phyloP scores from a whole-genome alignment of 1,284 basidiomycete species.

The Calocybe gambosa region DNA sequence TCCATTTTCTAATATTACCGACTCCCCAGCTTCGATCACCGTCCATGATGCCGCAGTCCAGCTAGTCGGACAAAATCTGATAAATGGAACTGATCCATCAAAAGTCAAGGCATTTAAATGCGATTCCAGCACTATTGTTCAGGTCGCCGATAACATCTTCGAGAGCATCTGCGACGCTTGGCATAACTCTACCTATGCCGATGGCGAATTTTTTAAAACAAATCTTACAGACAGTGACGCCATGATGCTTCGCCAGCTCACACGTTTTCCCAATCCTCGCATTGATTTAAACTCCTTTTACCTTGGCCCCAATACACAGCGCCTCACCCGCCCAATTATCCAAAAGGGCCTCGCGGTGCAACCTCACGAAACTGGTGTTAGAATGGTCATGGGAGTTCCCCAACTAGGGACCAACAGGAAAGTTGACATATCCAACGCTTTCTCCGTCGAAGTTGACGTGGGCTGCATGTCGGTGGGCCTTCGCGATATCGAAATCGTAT shows the following conservation, averaged over 20 bases:
- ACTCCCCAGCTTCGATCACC: conserved; percentile 4
- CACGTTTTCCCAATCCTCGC: background rate
- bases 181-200: conserved; percentile 8
- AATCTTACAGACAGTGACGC: conserved; percentile 10
- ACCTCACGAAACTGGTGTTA: conserved; percentile 4
- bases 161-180: conserved; percentile 3
- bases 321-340: background rate
- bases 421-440: conserved; percentile 3
- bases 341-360: conserved; percentile 4
- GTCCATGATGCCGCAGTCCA: background rate
- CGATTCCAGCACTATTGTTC: conserved; percentile 2
- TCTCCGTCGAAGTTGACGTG: conserved; percentile 11
- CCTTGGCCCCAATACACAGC: conserved; percentile 4
- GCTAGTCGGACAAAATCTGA: background rate
- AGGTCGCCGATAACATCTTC: background rate
- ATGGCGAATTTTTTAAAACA: conserved; percentile 1
- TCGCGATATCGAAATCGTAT: background rate
- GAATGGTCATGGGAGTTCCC: conserved; percentile 10
- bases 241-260: conserved; percentile 5
- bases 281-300: conserved; percentile 3
- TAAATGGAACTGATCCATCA: conserved; percentile 7
- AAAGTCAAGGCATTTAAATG: conserved; percentile 6
- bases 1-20: background rate
- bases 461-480: conserved; percentile 10
- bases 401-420: conserved; percentile 2